Base-by-base conservation (phyloP, 306 rosid genomes). In the Quercus dentata region DNA sequence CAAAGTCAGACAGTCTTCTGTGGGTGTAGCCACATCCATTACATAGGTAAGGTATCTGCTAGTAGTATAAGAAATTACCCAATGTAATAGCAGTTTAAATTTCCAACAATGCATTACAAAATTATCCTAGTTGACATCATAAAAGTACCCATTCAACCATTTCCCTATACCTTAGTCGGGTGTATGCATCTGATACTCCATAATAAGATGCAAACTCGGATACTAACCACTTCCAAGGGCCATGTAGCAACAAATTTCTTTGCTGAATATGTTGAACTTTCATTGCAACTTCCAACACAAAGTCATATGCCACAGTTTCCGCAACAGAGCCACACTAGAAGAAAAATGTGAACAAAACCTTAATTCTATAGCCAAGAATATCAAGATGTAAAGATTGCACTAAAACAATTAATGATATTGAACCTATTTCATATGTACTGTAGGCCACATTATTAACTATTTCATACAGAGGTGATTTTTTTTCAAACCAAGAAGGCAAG, bases 1-100 rank as follows among this genome's bases (percentile, higher is more conserved):
- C 17, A 79, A 5, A 46, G 70, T 72, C 31, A 85, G 84, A 69
- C 86, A 85, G 59, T 82, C 76, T 19, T 57, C 65, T 3, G 86
- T 85, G 5, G 89, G 89, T 27, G 89, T 85, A 52, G 89, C 86
- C n/a, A 85, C 84, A 64, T 85, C 86, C 89, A 85, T 82, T 21
- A 85, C 21, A 46, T 79, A 58, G 44, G 86, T 49, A 79, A 85
- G 86, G 75, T 79, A 80, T 61, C 86, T 85, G 76, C 7, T 59
- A 74, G 64, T 38, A 20, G 23, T 14, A 78, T 1, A 44, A 4
- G 19, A 56, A 28, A 20, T 56, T 25, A 56, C 25, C 27, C 12
- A 70, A 20, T 59, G 31, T 27, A 18, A 49, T 20, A 72, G 62
- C 20, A 21, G 38, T 23, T 57, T 28, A 55, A 75, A 62, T 64